Evolutionary conservation across 306 rosid species (phyloP), one percentile per base, ranked within the genome.

Genomic region (Quercus alba): DNA sequence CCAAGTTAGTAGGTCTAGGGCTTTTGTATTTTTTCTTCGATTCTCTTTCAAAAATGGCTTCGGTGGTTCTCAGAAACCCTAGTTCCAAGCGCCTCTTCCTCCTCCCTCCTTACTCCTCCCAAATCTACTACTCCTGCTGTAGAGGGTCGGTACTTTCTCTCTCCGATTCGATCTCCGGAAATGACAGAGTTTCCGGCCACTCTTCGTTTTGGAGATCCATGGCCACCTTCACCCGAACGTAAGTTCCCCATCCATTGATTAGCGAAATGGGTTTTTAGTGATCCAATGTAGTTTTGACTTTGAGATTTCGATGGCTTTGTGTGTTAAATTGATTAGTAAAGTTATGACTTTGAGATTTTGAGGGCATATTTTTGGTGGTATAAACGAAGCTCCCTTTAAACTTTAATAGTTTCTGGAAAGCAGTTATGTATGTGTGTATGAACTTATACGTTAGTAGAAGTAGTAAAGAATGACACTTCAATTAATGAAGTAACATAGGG

Each of bases 161-260:
- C 76, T 69, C 93, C 76, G 89, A 83, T 0, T 76, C 82, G 59
- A 12, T 73, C 31, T 59, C 75, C 26, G 84, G 77, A 79, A 76
- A 89, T 77, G 97, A 92, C 76, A 81, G 67, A 33, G 13, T 80
- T 12, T 82, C 80, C 54, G 63, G 78, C 72, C 82, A 88, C 72
- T 74, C 44, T 73, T 90, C 92, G 1, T 95, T 91, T 92, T 81
- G 85, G 85, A 88, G 90, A 90, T 94, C 92, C 86, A 89, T 91
- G 95, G 95, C 97, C 78, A 91, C 95, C 78, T 94, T 94, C 90
- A 81, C 90, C 71, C 87, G 97, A 62, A 90, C 95, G 98, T 94
- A 90, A 83, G 78, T 26, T 69, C 15, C 8, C 72, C 10, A 33
- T 15, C 6, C 41, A 33, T 28, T 14, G 17, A 41, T 41, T 41